A percentile compares a stretch with the other conserved stretches of the same genome.
These are phyloP conservation scores for Alternaria angustiovoidea DNA, from an alignment of 2,329 filamentous ascomycete genomes.

Conservation along the genomic window DNA sequence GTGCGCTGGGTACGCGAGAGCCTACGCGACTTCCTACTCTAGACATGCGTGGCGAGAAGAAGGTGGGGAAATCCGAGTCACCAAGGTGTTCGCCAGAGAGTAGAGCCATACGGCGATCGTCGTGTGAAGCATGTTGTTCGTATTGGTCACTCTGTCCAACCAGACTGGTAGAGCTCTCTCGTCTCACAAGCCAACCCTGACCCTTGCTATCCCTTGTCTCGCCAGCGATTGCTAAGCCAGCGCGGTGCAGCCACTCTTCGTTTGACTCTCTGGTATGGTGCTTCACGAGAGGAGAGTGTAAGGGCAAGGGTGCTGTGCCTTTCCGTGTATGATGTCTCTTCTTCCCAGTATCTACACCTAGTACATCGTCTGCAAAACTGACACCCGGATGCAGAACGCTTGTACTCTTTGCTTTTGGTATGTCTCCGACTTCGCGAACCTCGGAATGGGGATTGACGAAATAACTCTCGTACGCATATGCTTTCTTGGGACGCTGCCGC, in stretches of 20 bases:
- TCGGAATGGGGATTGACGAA: conserved; percentile 37
- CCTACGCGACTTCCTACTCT: conserved; percentile 46
- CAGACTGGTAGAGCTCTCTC: conserved; percentile 64
- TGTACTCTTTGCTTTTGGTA: conserved; percentile 59
- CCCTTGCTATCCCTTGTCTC: conserved; percentile 68
- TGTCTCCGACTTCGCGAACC: conserved; percentile 39
- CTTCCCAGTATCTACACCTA: conserved; percentile 13
- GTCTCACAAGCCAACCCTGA: conserved; percentile 67
- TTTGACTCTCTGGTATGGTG: conserved; percentile 44
- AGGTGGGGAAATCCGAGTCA: conserved; percentile 43
- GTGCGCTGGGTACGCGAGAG: conserved; percentile 51
- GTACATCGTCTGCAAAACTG: conserved; percentile 33
- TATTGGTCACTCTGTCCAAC: conserved; percentile 51
- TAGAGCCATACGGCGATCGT: conserved; percentile 36
- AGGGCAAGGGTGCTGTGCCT: conserved; percentile 38
- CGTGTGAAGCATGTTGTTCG: conserved; percentile 37
- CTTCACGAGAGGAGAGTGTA: conserved; percentile 33
- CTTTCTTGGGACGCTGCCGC: conserved; percentile 47
- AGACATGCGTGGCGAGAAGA: conserved; percentile 43
- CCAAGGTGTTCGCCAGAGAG: conserved; percentile 46
- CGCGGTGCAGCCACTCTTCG: conserved; percentile 67
- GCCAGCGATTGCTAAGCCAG: conserved; percentile 64
- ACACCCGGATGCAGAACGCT: conserved; percentile 49
- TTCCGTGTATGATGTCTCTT: conserved; percentile 41
- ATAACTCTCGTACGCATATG: conserved; percentile 46